Evolutionary conservation across 768 basidiomycete species (phyloP).

Genomic region (Tulasnella sp.): DNA sequence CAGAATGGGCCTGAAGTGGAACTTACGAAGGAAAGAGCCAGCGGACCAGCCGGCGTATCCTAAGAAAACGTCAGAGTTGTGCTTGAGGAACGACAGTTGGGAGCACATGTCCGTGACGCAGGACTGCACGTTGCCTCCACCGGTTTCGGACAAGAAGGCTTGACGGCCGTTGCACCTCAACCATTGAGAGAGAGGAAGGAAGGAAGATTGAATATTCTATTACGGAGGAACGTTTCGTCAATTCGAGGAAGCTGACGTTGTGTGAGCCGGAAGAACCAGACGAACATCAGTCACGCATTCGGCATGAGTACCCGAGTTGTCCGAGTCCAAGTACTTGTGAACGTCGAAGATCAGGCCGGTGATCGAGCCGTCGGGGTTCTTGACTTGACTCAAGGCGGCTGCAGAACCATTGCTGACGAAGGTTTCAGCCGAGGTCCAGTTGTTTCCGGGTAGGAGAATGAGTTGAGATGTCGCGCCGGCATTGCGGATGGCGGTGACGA

Average conservation of each 20-base stretch:
- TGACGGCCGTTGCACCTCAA: slow-evolving; percentile 12
- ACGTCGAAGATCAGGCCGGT: slow-evolving; percentile 50
- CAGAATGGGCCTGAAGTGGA: neutral
- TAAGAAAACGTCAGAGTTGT: slow-evolving; percentile 17
- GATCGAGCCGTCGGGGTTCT: slow-evolving; percentile 38
- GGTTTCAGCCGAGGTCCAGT: slow-evolving; percentile 37
- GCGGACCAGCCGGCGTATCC: slow-evolving; percentile 17
- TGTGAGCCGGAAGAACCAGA: neutral
- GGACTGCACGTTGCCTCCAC: slow-evolving; percentile 11
- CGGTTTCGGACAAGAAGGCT: slow-evolving; percentile 18
- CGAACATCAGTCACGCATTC: slow-evolving; percentile 36
- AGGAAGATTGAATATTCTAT: slow-evolving; percentile 5
- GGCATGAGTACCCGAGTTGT: slow-evolving; percentile 39
- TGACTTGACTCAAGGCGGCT: slow-evolving; percentile 39
- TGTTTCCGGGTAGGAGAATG: slow-evolving; percentile 52
- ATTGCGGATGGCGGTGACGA: slow-evolving; percentile 52
- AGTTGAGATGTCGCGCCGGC: slow-evolving; percentile 49
- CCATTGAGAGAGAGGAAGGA: slow-evolving; percentile 6
- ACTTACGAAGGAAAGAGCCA: neutral
- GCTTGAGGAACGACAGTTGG: slow-evolving; percentile 7
- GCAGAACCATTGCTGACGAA: slow-evolving; percentile 48
- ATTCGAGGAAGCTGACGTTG: neutral
- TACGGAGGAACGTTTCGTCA: neutral
- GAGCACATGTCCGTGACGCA: slow-evolving; percentile 17
- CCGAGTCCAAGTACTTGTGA: slow-evolving; percentile 47